Evolutionary conservation across 192 early-diverging fungal genomes (phyloP).

Genomic region (Entomortierella chlamydospora): DNA sequence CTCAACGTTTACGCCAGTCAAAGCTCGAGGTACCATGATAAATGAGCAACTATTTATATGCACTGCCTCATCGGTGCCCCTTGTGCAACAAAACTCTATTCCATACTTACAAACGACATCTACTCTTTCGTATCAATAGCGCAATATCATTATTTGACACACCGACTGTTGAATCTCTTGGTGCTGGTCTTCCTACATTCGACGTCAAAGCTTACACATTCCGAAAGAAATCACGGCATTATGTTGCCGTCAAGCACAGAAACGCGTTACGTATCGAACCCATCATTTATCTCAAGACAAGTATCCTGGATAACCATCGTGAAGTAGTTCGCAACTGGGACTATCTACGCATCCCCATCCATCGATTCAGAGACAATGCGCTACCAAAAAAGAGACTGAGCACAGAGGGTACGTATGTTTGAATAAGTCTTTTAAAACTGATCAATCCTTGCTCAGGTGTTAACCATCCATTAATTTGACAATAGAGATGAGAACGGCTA

Average conservation of each 20-base stretch:
- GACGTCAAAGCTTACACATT: slow-evolving; percentile 51
- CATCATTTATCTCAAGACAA: slow-evolving; percentile 51
- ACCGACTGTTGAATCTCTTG: background rate
- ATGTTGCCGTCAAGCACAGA: slow-evolving; percentile 45
- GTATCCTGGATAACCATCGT: slow-evolving; percentile 26
- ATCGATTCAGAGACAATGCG: slow-evolving; percentile 37
- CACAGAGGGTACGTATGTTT: slow-evolving; percentile 20
- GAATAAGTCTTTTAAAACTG: too few relatives aligned
- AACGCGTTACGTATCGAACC: slow-evolving; percentile 47
- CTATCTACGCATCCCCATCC: slow-evolving; percentile 26
- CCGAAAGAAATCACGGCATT: slow-evolving; percentile 48
- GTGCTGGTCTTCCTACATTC: slow-evolving; percentile 18
- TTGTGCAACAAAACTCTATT: background rate
- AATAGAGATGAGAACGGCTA: slow-evolving; percentile 41
- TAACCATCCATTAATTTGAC: background rate
- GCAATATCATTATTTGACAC: slow-evolving; percentile 7
- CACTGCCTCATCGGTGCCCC: background rate
- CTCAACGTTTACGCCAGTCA: slow-evolving; percentile 18
- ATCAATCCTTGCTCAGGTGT: too few relatives aligned
- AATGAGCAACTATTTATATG: background rate
- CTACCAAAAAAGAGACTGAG: slow-evolving; percentile 43
- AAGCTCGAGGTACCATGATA: slow-evolving; percentile 6
- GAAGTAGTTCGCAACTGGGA: slow-evolving; percentile 44
- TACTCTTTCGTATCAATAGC: slow-evolving; percentile 4
- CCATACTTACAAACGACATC: background rate